A percentile compares a stretch with the other conserved stretches of the same genome.
Conservation (phyloP, 2,329 filamentous ascomycete species). For the Pestalotiopsis sp. region DNA sequence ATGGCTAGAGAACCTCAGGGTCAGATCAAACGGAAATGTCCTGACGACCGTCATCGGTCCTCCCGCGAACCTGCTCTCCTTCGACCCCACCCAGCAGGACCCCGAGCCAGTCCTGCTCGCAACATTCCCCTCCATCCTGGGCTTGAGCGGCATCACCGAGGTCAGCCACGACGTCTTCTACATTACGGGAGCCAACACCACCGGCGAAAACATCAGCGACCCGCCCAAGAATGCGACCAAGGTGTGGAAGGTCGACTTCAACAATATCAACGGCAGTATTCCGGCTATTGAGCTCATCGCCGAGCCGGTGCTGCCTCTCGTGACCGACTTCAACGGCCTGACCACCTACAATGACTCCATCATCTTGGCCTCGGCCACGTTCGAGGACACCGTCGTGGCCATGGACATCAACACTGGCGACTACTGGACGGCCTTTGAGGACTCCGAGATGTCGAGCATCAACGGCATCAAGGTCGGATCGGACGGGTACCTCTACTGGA, state of each 20-base stretch:
- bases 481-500: slow-evolving; percentile 1
- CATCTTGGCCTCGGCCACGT: slow-evolving; percentile 3
- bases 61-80: neutral
- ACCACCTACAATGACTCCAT: slow-evolving; percentile 1
- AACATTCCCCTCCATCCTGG: neutral
- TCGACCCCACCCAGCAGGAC: neutral
- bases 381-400: neutral
- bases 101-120: neutral
- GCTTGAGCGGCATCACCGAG: neutral
- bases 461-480: neutral
- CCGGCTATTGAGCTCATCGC: neutral
- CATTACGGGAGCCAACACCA: neutral
- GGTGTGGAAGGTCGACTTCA: neutral
- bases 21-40: neutral
- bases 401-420: neutral
- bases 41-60: neutral
- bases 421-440: neutral
- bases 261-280: neutral
- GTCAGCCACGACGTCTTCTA: slow-evolving; percentile 3
- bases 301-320: neutral
- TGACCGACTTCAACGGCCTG: neutral
- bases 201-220: neutral
- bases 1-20: neutral
- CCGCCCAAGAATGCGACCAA: neutral
- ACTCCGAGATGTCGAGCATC: neutral